Conservation (phyloP, 2,329 filamentous ascomycete species). For the Beauveria scarabaeidicola region DNA sequence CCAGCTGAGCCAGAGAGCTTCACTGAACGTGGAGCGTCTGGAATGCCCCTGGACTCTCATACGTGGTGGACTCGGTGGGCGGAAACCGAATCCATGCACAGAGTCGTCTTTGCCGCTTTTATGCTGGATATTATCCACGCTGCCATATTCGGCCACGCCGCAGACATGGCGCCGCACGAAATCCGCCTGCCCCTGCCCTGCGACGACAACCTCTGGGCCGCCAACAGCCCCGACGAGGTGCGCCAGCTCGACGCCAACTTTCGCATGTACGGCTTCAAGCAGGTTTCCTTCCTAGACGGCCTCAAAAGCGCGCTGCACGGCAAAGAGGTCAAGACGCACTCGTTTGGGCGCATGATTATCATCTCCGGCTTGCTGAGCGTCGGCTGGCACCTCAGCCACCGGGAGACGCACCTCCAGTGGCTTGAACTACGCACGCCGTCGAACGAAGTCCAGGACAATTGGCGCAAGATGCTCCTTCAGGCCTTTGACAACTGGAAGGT, state of each 20-base stretch:
- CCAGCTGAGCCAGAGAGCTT: conserved; percentile 47
- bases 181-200: conserved; percentile 79
- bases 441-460: conserved; percentile 59
- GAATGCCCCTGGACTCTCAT: conserved; percentile 29
- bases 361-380: conserved; percentile 88
- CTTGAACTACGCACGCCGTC: conserved; percentile 58
- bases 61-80: conserved; percentile 82
- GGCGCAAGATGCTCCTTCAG: conserved; percentile 66
- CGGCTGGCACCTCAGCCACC: conserved; percentile 83
- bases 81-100: conserved; percentile 75
- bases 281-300: conserved; percentile 73
- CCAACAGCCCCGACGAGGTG: conserved; percentile 67
- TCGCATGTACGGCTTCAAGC: conserved; percentile 69
- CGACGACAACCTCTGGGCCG: conserved; percentile 80
- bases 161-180: conserved; percentile 86
- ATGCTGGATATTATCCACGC: conserved; percentile 84
- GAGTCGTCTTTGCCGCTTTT: conserved; percentile 82
- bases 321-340: conserved; percentile 73
- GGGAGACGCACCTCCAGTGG: conserved; percentile 76
- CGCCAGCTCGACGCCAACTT: conserved; percentile 68
- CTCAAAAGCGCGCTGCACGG: conserved; percentile 77
- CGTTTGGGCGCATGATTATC: conserved; percentile 80
- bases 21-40: conserved; percentile 30
- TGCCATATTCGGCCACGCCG: conserved; percentile 85
- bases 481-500: conserved; percentile 84